These are phyloP conservation scores for Pythium oligandrum DNA, from an alignment of 352 stramenopile species.

Conservation along the genomic window DNA sequence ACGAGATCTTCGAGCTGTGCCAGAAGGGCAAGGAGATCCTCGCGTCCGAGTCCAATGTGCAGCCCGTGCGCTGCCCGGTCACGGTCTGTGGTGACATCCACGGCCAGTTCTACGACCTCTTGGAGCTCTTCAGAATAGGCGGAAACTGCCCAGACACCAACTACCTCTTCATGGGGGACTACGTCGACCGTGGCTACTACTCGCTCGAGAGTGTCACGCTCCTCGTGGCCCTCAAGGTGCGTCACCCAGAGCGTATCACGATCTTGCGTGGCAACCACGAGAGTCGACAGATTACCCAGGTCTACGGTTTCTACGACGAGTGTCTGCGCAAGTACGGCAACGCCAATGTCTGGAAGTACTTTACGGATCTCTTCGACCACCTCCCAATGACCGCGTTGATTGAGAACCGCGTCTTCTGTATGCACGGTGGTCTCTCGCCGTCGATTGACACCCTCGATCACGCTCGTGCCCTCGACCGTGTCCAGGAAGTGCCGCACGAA, in stretches of 20 bases:
- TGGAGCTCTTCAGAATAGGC: conserved; percentile 89
- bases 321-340: conserved; percentile 75
- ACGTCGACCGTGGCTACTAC: conserved; percentile 88
- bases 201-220: conserved; percentile 82
- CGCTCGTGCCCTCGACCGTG: conserved; percentile 72
- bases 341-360: conserved; percentile 89
- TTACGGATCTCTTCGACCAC: conserved; percentile 87
- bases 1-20: conserved; percentile 86
- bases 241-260: conserved; percentile 83
- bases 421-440: conserved; percentile 85
- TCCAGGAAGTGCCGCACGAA: conserved; percentile 86
- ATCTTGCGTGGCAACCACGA: conserved; percentile 72
- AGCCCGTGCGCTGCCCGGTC: conserved; percentile 80
- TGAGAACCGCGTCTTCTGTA: conserved; percentile 87
- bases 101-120: conserved; percentile 87
- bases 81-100: conserved; percentile 88
- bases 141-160: conserved; percentile 84
- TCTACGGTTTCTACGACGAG: conserved; percentile 74
- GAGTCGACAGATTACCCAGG: conserved; percentile 48
- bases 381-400: conserved; percentile 86
- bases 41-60: conserved; percentile 78
- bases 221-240: conserved; percentile 81
- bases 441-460: conserved; percentile 88
- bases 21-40: conserved; percentile 89
- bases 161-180: conserved; percentile 91